Base-by-base conservation (phyloP, 441 rosid genomes). In the Sinapis alba region DNA sequence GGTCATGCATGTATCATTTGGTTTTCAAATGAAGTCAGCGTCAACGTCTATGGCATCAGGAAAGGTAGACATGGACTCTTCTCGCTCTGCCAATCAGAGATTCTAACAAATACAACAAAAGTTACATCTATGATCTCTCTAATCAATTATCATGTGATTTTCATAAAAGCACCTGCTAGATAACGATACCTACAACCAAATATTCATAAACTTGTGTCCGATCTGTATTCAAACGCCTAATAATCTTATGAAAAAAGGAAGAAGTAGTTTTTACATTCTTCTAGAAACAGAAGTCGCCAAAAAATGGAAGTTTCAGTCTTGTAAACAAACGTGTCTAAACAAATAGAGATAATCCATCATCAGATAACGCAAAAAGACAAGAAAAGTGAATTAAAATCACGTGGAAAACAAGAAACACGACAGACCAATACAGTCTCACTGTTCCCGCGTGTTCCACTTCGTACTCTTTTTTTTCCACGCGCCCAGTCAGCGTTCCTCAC, bases 401-500 rank as follows among this genome's bases (percentile, higher is more conserved):
- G 70, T 75, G 79, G 79, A 75, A 75, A 69, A 75, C 74, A 75
- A 68, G 69, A 19, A 74, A 23, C 68, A 23, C 41, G 68, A 59
- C 67, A 74, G 24, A 21, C 0, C 62, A 68, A 57, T 18, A 36
- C 26, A 51, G 69, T 68, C 59, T 68, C 58, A 69, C 65, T 26
- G 4, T 75, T 28, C 65, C 74, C 74, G 74, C 79, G 74, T 75
- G 2, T 65, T 20, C 67, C 65, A 28, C 50, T 58, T 15, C 9
- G 62, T 74, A 4, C 38, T 3, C 19, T 69, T 24, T 68, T 5
- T 21, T 67, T 20, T 66, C 24, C 45, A 75, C 79, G 74, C 79
- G 79, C 70, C 18, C 3, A 50, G 58, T 75, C 79, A 74, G 78
- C 18, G 28, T 23, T 41, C 63, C 56, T 43, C 72, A 57, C 72